Percentiles rank a stretch among this genome's conserved stretches.
Conservation (phyloP, 495 filamentous ascomycete genomes). For the Monascus purpureus region DNA sequence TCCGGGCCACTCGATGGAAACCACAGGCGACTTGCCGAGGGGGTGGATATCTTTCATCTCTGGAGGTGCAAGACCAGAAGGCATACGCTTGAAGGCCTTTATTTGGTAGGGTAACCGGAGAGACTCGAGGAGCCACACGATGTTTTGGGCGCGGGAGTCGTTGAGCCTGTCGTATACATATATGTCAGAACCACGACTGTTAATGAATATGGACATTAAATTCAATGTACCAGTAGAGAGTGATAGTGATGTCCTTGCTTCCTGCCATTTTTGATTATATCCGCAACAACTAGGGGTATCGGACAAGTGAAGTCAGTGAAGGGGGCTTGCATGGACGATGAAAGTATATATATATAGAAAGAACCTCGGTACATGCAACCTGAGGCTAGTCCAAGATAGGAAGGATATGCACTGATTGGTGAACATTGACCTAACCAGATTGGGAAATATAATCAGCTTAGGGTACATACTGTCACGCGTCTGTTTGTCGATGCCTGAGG, state of each 20-base stretch:
- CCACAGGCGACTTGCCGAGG: slow-evolving; percentile 69
- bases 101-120: slow-evolving; percentile 65
- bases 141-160: slow-evolving; percentile 66
- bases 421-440: too few relatives aligned
- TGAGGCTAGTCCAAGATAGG: too few relatives aligned
- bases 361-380: too few relatives aligned
- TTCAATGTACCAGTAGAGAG: slow-evolving; percentile 66
- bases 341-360: too few relatives aligned
- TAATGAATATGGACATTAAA: too few relatives aligned
- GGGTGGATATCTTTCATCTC: slow-evolving; percentile 68
- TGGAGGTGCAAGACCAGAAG: slow-evolving; percentile 45
- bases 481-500: too few relatives aligned
- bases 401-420: too few relatives aligned
- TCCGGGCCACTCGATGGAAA: slow-evolving; percentile 38
- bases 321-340: too few relatives aligned
- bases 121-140: slow-evolving; percentile 83
- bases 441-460: too few relatives aligned
- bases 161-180: slow-evolving; percentile 56
- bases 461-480: too few relatives aligned
- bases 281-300: too few relatives aligned
- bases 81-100: slow-evolving; percentile 47
- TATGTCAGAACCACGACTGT: not conserved
- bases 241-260: slow-evolving; percentile 45
- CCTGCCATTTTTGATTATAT: slow-evolving; percentile 17
- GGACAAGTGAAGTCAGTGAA: too few relatives aligned